Evolutionary conservation across 208 protist genomes (phyloP), one percentile per base, ranked within the genome.

Genomic region (Crithidia mellificae): DNA sequence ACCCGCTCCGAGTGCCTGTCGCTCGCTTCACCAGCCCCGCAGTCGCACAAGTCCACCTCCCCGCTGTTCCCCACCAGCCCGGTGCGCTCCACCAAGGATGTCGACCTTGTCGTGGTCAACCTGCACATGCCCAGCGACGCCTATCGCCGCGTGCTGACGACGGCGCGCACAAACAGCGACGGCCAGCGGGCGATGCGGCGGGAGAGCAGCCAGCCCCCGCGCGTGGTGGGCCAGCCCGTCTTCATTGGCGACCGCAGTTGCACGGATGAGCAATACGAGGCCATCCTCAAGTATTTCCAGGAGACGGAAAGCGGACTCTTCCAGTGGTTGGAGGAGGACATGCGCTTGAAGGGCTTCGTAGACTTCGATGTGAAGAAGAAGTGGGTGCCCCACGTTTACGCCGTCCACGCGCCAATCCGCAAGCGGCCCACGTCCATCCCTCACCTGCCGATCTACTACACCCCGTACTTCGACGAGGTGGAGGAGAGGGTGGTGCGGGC

Each of bases 201-300:
- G 15, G 49, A 46, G 6, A 19, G 57, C n/a, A 69, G 57, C 27
- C 20, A 29, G 24, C 50, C 46, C 9, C 11, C 46, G 20, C 71
- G 75, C 25, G 63, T 73, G 29, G 66, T 72, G 0, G 81, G 84
- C 0, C 89, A 94, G 41, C 86, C 89, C 12, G 77, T 78, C n/a
- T 89, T 94, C 64, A 77, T 65, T 25, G 78, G 78, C 6, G 83
- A 85, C 54, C 62, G 46, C n/a, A 70, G 65, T 53, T 88, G 85
- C 72, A 90, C 77, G 1, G 86, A 94, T 50, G 86, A 92, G 17
- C 69, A 91, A 61, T 89, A 90, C 77, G 66, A 68, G 12, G 57
- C 69, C 12, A 30, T 94, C 19, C 74, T 94, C 14, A 41, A 47
- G 50, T 69, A 80, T 30, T 94, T 90, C 54, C 49, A 64, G n/a